Evolutionary conservation across 176 grass and related monocot species (phyloP).

Genomic region (Guadua angustifolia): DNA sequence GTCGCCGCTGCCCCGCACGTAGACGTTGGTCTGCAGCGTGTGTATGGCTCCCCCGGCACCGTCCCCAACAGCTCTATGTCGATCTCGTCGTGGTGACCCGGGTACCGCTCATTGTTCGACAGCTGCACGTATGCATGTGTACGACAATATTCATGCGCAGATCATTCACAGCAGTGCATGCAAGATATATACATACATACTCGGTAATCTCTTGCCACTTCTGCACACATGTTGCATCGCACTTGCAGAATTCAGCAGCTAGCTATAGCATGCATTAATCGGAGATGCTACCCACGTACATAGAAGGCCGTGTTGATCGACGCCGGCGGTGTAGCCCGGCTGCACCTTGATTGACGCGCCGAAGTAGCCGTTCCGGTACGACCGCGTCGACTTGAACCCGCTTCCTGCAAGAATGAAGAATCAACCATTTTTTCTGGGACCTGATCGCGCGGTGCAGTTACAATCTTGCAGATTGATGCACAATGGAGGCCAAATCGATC

Average conservation of each 20-base stretch:
- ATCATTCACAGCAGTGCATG: no score
- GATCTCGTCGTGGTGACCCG: slow-evolving; percentile 77
- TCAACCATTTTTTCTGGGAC: not conserved
- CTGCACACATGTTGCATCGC: no score
- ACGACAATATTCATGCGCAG: no score
- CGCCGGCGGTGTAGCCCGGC: slow-evolving; percentile 88
- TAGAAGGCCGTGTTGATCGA: slow-evolving; percentile 92
- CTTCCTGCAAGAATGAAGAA: slow-evolving; percentile 47
- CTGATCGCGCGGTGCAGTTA: not conserved
- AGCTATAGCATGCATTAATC: no score
- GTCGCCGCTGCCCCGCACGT: slow-evolving; percentile 80
- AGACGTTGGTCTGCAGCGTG: slow-evolving; percentile 91
- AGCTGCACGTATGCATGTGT: slow-evolving; percentile 46
- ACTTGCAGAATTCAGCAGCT: no score
- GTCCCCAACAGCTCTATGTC: slow-evolving; percentile 88
- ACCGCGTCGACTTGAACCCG: slow-evolving; percentile 70
- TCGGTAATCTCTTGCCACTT: no score
- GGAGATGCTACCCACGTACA: slow-evolving; percentile 41
- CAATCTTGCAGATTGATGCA: no score
- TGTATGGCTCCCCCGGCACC: slow-evolving; percentile 70
- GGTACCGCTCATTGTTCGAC: slow-evolving; percentile 71
- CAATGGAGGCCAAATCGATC: not conserved
- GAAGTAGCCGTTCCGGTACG: slow-evolving; percentile 86
- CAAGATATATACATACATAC: no score
- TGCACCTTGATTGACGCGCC: slow-evolving; percentile 79